Evolutionary conservation across 2,329 filamentous ascomycete species (phyloP), one percentile per base, ranked within the genome.

Genomic region (Tolypocladium sp.): DNA sequence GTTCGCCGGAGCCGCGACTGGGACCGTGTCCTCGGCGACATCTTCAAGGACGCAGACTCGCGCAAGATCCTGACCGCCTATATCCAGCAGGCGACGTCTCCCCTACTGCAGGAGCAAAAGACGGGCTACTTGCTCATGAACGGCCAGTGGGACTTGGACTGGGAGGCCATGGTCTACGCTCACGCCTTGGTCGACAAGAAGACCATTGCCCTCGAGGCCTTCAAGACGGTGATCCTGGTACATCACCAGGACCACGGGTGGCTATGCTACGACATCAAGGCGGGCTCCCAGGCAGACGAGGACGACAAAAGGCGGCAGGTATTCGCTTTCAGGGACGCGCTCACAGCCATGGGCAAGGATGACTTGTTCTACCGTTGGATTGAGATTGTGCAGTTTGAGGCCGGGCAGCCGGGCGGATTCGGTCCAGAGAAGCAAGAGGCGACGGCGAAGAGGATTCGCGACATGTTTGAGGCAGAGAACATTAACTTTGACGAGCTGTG

Each of bases 311-410:
- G 86, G 64, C 83, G 86, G 63, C 91, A 94, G 73, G 87, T 97
- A 10, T 83, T 94, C 62, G 81, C 82, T 3, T 95, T 97, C 71
- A 87, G 90, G 66, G 88, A 94, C 51, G 85, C 86, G 25, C 79
- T 97, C 65, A 81, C 83, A 1, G 81, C 81, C 3, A 79, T 94
- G 73, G 91, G 89, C 51, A 96, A 96, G 74, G 92, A 96, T 72
- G 86, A 89, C 63, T 73, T 97, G 57, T 97, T 97, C 76, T 96
- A 90, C 76, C 85, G 88, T 58, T 96, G 92, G 91, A 90, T 96
- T 55, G 92, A 97, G 76, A 82, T 95, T 69, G 86, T 97, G 56
- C 92, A 97, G 74, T 95, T 86, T 68, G 92, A 96, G 74, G 88
- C 90, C 49, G 88, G 86, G 41, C 82, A 83, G 64, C 89, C 91